Evolutionary conservation across 192 early-diverging fungal species (phyloP).

Genomic region (Entomortierella lignicola): DNA sequence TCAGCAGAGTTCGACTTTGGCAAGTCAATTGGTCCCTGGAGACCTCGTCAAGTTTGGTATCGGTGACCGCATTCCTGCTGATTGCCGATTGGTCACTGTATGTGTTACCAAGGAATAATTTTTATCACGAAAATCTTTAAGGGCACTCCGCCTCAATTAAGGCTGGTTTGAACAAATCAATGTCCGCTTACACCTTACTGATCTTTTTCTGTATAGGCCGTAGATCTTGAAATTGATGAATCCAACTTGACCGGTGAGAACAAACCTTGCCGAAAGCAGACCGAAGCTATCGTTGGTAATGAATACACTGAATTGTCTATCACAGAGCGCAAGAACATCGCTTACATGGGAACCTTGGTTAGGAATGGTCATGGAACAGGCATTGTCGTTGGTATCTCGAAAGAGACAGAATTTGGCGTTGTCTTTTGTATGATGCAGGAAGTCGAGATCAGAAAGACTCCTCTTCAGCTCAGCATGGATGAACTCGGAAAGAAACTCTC

Average conservation of each 20-base stretch:
- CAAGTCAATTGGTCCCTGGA: constrained; percentile 90
- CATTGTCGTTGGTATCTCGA: constrained; percentile 90
- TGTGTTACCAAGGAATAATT: not conserved
- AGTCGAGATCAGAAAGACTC: constrained; percentile 90
- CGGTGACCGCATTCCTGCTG: constrained; percentile 95
- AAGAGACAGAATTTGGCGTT: constrained; percentile 93
- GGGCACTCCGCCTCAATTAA: too few species aligned
- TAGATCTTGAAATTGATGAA: constrained; percentile 93
- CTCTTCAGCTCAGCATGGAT: constrained; percentile 95
- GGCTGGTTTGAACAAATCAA: too few species aligned
- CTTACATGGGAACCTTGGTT: constrained; percentile 95
- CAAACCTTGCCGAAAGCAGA: constrained; percentile 80
- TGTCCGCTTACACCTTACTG: too few species aligned
- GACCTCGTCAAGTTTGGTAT: constrained; percentile 89
- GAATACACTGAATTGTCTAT: constrained; percentile 66
- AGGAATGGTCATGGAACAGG: constrained; percentile 88
- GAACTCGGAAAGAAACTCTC: constrained; percentile 90
- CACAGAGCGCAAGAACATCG: constrained; percentile 87
- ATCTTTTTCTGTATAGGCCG: constrained; percentile 53
- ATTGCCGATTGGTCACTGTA: constrained; percentile 81
- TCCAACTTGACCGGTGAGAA: constrained; percentile 90
- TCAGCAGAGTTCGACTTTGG: constrained; percentile 68
- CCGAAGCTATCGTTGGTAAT: constrained; percentile 60
- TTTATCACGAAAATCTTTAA: too few species aligned
- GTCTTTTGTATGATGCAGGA: constrained; percentile 96